Conservation (phyloP, 2,329 filamentous ascomycete species). For the Ophiostoma himal-ulmi region DNA sequence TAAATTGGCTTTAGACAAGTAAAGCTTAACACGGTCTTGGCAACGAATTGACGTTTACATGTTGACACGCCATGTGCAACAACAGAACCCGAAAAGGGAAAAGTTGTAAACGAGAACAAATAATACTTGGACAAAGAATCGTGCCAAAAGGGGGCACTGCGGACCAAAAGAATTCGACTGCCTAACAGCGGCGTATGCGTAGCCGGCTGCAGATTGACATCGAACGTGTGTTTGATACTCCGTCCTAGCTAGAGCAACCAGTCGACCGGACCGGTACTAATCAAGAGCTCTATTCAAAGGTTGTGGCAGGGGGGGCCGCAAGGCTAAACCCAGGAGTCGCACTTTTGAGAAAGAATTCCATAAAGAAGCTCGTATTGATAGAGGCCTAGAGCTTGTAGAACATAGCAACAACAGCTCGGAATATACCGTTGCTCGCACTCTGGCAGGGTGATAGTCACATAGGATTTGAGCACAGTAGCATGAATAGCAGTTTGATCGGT, state of each 20-base stretch:
- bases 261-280: neutral
- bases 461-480: neutral
- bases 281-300: neutral
- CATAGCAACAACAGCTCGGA: neutral
- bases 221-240: neutral
- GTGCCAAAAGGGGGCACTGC: neutral
- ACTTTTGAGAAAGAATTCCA: neutral
- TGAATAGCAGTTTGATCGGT: neutral
- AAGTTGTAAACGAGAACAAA: neutral
- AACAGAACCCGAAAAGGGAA: neutral
- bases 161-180: neutral
- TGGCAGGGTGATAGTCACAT: neutral
- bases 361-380: neutral
- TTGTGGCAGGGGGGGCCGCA: neutral
- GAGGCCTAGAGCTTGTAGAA: neutral
- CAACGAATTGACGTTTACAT: neutral
- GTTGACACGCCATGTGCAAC: neutral
- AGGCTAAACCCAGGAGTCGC: neutral
- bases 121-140: neutral
- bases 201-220: neutral
- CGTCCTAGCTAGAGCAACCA: neutral
- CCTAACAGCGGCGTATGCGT: neutral
- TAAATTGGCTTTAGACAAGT: constrained; percentile 3
- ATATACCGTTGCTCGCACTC: neutral
- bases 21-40: neutral